Evolutionary conservation across 441 rosid species (phyloP).

Genomic region (Corymbia calophylla): DNA sequence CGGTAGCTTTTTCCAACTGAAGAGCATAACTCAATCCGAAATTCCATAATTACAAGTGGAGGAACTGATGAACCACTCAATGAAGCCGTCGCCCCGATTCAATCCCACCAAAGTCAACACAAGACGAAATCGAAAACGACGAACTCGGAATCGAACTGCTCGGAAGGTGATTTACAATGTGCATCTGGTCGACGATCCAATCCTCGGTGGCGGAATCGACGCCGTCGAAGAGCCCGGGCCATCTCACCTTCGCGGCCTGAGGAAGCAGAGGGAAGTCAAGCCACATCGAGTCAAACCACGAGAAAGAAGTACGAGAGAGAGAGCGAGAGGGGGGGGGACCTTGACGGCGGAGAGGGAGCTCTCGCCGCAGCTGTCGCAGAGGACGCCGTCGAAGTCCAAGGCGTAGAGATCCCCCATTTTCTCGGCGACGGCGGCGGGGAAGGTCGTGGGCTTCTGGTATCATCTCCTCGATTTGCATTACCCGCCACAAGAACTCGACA

Average conservation of each 20-base stretch:
- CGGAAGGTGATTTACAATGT: conserved; percentile 28
- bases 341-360: conserved; percentile 91
- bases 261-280: neutral
- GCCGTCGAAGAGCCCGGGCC: conserved; percentile 66
- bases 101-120: neutral
- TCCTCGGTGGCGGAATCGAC: conserved; percentile 60
- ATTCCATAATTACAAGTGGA: neutral
- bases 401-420: conserved; percentile 89
- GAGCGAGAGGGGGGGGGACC: conserved; percentile 18
- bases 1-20: neutral
- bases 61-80: neutral
- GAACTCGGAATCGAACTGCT: neutral
- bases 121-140: neutral
- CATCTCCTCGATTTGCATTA: neutral
- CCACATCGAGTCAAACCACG: neutral
- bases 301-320: neutral
- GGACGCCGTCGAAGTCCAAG: conserved; percentile 93
- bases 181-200: conserved; percentile 90
- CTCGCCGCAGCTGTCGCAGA: conserved; percentile 91
- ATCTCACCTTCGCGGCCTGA: conserved; percentile 81
- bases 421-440: neutral
- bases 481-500: neutral
- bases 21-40: neutral
- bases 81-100: neutral
- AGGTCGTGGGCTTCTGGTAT: neutral